Conservation (phyloP, 2,329 filamentous ascomycete species). For the Hypomyces perniciosus region DNA sequence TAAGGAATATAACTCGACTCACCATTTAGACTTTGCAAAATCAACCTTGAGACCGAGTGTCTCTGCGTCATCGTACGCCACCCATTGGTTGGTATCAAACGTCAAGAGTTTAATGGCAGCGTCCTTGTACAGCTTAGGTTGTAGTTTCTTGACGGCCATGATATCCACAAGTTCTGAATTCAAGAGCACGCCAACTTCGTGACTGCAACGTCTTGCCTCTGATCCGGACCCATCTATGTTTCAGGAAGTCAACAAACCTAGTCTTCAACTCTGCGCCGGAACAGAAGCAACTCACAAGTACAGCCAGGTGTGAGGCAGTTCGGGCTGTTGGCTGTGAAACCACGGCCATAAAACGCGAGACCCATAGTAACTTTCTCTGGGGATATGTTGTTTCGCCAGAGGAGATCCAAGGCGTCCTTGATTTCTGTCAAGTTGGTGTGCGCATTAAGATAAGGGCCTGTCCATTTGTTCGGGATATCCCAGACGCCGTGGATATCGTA, state of each 20-base stretch:
- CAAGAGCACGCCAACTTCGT: slow-evolving; percentile 23
- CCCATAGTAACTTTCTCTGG: slow-evolving; percentile 39
- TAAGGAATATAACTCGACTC: neutral
- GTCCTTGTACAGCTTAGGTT: slow-evolving; percentile 16
- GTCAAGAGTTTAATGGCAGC: slow-evolving; percentile 28
- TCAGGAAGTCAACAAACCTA: slow-evolving; percentile 18
- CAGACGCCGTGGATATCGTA: slow-evolving; percentile 42
- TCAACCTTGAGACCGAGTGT: slow-evolving; percentile 29
- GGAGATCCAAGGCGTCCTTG: slow-evolving; percentile 34
- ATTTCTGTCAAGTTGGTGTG: slow-evolving; percentile 47
- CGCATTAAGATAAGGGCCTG: slow-evolving; percentile 26
- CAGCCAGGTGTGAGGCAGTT: neutral
- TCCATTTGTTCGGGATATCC: slow-evolving; percentile 23
- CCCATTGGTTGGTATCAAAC: slow-evolving; percentile 31
- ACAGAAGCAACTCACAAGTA: neutral
- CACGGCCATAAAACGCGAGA: slow-evolving; percentile 39
- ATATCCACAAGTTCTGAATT: slow-evolving; percentile 28
- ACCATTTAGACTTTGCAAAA: slow-evolving; percentile 18
- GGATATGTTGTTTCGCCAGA: slow-evolving; percentile 42
- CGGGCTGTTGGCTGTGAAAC: neutral
- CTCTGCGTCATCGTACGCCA: slow-evolving; percentile 30
- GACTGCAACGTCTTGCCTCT: slow-evolving; percentile 23
- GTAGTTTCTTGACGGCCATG: slow-evolving; percentile 16
- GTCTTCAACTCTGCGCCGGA: neutral
- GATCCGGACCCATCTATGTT: slow-evolving; percentile 15